Percentiles rank a stretch among this genome's conserved stretches.
phyloP scores from a whole-genome alignment of 169 alveolate species.

The Eimeria necatrix region DNA sequence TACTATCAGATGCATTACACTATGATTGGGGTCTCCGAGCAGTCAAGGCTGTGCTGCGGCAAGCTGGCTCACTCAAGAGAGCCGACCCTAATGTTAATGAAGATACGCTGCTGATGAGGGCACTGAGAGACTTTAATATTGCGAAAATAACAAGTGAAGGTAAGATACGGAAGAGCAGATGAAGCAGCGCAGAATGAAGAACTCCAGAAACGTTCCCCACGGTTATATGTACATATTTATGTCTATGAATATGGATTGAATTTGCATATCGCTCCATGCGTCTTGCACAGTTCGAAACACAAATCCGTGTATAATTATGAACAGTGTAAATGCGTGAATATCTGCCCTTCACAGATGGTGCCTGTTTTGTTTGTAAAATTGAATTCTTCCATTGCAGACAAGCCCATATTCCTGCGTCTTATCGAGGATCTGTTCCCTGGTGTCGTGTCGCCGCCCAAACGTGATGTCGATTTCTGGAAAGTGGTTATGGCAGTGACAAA shows the following conservation, averaged over 20 bases:
- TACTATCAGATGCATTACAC: constrained; percentile 96
- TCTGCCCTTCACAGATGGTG: background rate
- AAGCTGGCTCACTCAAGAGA: constrained; percentile 96
- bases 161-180: background rate
- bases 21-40: constrained; percentile 97
- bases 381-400: constrained; percentile 87
- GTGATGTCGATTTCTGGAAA: constrained; percentile 91
- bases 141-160: constrained; percentile 94
- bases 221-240: background rate
- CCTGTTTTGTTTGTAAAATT: background rate
- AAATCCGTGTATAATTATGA: background rate
- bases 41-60: constrained; percentile 95
- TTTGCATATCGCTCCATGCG: too few relatives aligned
- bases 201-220: background rate
- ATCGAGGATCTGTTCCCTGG: constrained; percentile 97
- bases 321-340: background rate
- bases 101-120: constrained; percentile 90
- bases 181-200: too few relatives aligned
- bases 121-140: constrained; percentile 97
- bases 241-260: background rate
- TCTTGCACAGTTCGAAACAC: background rate
- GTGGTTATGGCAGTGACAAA: constrained; percentile 88
- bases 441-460: constrained; percentile 92
- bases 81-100: constrained; percentile 93
- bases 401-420: constrained; percentile 96